A percentile compares a stretch with the other conserved stretches of the same genome.
Evolutionary conservation across 108 stramenopile genomes (phyloP).

Genomic region (Cyclotella kingstonii): DNA sequence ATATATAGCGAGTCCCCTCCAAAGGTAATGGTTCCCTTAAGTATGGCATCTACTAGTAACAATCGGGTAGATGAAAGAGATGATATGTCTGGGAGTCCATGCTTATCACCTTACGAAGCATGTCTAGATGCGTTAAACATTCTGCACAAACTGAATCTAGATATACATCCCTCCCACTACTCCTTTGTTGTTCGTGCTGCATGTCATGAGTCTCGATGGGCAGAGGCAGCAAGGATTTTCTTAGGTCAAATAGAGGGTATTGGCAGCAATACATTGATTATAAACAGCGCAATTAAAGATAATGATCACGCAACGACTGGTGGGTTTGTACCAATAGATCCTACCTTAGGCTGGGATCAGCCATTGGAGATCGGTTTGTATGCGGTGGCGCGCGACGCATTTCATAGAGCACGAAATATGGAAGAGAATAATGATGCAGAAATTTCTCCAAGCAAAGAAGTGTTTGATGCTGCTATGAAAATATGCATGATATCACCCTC

Average conservation of each 20-base stretch:
- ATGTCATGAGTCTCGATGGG: slow-evolving; percentile 55
- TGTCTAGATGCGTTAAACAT: slow-evolving; percentile 45
- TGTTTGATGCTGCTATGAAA: slow-evolving; percentile 68
- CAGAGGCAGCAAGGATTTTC: slow-evolving; percentile 63
- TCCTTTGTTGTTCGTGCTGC: slow-evolving; percentile 55
- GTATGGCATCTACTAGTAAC: too few relatives aligned
- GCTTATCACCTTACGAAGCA: slow-evolving; percentile 29
- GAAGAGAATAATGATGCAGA: slow-evolving; percentile 2
- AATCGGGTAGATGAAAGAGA: too few relatives aligned
- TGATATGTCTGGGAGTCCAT: too few relatives aligned
- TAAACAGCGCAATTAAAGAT: slow-evolving; percentile 9
- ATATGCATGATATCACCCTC: slow-evolving; percentile 78
- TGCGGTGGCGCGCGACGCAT: slow-evolving; percentile 48
- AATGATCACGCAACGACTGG: slow-evolving; percentile 36
- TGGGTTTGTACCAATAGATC: slow-evolving; percentile 40
- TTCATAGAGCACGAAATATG: not conserved
- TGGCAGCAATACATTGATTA: not conserved
- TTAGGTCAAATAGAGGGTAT: slow-evolving; percentile 64
- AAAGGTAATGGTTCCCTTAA: too few relatives aligned
- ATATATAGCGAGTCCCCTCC: slow-evolving; percentile 41
- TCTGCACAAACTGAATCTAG: slow-evolving; percentile 54
- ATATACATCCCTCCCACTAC: slow-evolving; percentile 54
- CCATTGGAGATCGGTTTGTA: slow-evolving; percentile 56
- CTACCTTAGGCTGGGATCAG: slow-evolving; percentile 42
- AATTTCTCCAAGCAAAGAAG: slow-evolving; percentile 16